These are phyloP conservation scores for Conidiobolus incongruus DNA, from an alignment of 371 early-diverging fungal genomes.

Conservation along the genomic window DNA sequence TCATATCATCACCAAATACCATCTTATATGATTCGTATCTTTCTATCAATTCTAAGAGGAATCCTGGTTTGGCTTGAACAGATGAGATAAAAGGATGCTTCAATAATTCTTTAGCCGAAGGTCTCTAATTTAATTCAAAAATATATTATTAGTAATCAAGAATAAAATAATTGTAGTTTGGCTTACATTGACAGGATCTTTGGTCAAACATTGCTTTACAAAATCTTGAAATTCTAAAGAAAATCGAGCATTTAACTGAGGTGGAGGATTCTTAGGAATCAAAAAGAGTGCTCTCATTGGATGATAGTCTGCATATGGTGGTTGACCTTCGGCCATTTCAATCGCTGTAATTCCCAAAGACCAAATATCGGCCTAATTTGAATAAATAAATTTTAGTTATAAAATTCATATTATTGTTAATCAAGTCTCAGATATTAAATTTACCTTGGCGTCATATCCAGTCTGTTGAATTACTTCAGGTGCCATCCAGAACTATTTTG, in stretches of 20 bases:
- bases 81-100: conserved; percentile 3
- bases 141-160: too few relatives aligned
- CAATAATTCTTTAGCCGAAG: conserved; percentile 1
- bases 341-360: conserved; percentile 95
- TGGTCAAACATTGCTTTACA: conserved; percentile 66
- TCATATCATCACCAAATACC: conserved; percentile 3
- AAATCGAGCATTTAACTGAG: conserved; percentile 51
- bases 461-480: conserved; percentile 94
- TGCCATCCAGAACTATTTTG: conserved; percentile 95
- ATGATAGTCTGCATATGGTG: conserved; percentile 81
- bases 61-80: conserved; percentile 4
- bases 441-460: conserved; percentile 76
- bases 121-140: neutral
- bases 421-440: too few relatives aligned
- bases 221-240: conserved; percentile 81
- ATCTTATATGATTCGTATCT: conserved; percentile 4
- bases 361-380: conserved; percentile 96
- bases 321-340: conserved; percentile 85
- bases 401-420: too few relatives aligned
- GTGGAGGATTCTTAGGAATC: conserved; percentile 86
- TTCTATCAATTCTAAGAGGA: conserved; percentile 3
- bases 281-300: conserved; percentile 83
- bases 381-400: too few relatives aligned
- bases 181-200: conserved; percentile 49
- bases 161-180: too few relatives aligned